A percentile compares a stretch with the other conserved stretches of the same genome.
phyloP scores from a whole-genome alignment of 768 basidiomycete genomes.

The Nidularia sp. region DNA sequence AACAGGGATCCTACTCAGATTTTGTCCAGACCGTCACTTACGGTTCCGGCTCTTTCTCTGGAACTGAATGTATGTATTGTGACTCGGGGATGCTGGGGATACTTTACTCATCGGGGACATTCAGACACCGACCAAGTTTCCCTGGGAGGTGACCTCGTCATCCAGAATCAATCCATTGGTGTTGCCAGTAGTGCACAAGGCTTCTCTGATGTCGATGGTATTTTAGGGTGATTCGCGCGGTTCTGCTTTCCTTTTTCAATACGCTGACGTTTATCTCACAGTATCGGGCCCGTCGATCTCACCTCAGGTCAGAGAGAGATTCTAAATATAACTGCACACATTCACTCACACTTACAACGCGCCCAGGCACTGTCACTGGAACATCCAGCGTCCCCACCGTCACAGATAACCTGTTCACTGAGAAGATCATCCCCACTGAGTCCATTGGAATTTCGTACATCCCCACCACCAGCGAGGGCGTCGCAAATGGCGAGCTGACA shows the following conservation, averaged over 20 bases:
- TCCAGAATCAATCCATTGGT: constrained; percentile 44
- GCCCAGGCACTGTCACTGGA: constrained; percentile 32
- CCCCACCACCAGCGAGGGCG: constrained; percentile 33
- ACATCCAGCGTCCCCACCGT: constrained; percentile 44
- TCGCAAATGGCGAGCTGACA: constrained; percentile 49
- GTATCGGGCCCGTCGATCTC: constrained; percentile 49
- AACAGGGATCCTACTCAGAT: constrained; percentile 2
- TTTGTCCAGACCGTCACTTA: constrained; percentile 42
- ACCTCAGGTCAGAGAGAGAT: constrained; percentile 20
- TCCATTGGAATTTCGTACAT: constrained; percentile 49
- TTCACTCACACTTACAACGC: neutral
- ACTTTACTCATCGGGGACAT: neutral
- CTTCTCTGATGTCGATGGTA: constrained; percentile 40
- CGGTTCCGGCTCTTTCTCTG: constrained; percentile 50
- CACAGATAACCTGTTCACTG: constrained; percentile 49
- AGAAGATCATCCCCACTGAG: constrained; percentile 40
- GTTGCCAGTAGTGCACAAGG: constrained; percentile 24
- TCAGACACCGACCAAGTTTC: constrained; percentile 45
- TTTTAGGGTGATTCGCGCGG: constrained; percentile 32
- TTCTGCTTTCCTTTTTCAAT: neutral
- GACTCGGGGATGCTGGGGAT: neutral
- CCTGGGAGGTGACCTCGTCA: constrained; percentile 33
- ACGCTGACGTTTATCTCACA: constrained; percentile 6
- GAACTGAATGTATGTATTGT: constrained; percentile 40
- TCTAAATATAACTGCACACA: no score